Evolutionary conservation across 2,329 filamentous ascomycete species (phyloP).

Genomic region (Paecilomyces formosus): DNA sequence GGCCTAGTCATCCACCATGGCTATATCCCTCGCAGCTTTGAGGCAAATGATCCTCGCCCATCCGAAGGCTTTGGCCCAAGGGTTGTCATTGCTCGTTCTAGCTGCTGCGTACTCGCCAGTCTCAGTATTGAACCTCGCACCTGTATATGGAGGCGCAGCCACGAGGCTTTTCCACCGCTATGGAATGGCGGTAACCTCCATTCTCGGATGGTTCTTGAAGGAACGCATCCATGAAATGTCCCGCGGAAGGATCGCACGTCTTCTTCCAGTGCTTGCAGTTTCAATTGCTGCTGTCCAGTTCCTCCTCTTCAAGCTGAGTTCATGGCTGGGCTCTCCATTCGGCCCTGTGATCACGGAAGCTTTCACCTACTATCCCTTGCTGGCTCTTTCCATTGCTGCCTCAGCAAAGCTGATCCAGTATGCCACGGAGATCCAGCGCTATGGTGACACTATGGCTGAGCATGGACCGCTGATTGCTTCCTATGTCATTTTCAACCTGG

Average conservation of each 20-base stretch:
- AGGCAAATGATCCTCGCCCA: neutral
- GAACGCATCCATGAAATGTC: constrained; percentile 40
- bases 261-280: constrained; percentile 66
- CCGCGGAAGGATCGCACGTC: constrained; percentile 40
- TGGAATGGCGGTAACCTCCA: constrained; percentile 58
- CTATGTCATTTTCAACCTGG: constrained; percentile 55
- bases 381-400: constrained; percentile 56
- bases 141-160: constrained; percentile 82
- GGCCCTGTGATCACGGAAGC: constrained; percentile 71
- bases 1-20: neutral
- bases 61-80: constrained; percentile 16
- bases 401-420: constrained; percentile 58
- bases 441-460: constrained; percentile 54
- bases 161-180: constrained; percentile 63
- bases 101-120: constrained; percentile 34
- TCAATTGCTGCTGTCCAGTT: constrained; percentile 69
- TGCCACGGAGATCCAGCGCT: constrained; percentile 46
- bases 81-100: constrained; percentile 28
- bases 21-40: neutral
- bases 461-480: constrained; percentile 58
- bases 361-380: constrained; percentile 63
- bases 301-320: constrained; percentile 61
- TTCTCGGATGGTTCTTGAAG: constrained; percentile 66
- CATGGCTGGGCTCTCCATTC: constrained; percentile 55
- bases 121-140: constrained; percentile 65